phyloP scores from a whole-genome alignment of 352 stramenopile species.

The Phytophthora vignae region DNA sequence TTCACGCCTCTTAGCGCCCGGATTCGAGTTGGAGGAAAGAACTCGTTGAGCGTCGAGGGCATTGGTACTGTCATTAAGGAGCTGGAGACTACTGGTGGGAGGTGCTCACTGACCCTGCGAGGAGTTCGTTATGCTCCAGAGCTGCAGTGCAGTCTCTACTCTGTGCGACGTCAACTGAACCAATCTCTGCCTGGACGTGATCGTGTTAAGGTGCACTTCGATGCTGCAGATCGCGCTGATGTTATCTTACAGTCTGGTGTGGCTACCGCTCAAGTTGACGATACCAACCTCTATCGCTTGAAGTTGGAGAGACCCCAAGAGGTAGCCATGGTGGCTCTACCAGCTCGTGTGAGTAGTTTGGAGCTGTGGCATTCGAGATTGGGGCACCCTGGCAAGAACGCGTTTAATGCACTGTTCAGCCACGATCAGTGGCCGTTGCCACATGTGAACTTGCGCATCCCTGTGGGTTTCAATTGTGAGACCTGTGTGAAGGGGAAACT shows the following conservation, averaged over 20 bases:
- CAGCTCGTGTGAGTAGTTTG: not conserved
- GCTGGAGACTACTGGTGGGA: constrained; percentile 3
- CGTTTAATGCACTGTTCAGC: constrained; percentile 11
- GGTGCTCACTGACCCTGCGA: not conserved
- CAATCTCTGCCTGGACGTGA: not conserved
- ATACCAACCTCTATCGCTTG: constrained; percentile 6
- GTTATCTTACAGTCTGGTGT: not conserved
- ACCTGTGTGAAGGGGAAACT: constrained; percentile 8
- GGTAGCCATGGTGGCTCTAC: not conserved
- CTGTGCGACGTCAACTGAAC: not conserved
- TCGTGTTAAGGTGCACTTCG: constrained; percentile 6
- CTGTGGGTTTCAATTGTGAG: constrained; percentile 7
- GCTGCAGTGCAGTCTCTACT: constrained; percentile 10
- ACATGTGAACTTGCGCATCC: constrained; percentile 1
- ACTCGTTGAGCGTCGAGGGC: constrained; percentile 1
- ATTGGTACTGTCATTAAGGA: constrained; percentile 4
- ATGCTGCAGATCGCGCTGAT: not conserved
- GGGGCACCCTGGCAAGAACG: constrained; percentile 5
- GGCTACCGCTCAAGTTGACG: not conserved
- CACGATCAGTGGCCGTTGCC: constrained; percentile 9
- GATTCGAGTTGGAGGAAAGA: constrained; percentile 11
- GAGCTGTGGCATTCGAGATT: constrained; percentile 9
- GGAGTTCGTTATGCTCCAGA: constrained; percentile 8
- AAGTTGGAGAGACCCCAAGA: not conserved
- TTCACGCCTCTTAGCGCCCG: constrained; percentile 8